Conservation (phyloP, 768 basidiomycete genomes). For the Daedalea quercina region DNA sequence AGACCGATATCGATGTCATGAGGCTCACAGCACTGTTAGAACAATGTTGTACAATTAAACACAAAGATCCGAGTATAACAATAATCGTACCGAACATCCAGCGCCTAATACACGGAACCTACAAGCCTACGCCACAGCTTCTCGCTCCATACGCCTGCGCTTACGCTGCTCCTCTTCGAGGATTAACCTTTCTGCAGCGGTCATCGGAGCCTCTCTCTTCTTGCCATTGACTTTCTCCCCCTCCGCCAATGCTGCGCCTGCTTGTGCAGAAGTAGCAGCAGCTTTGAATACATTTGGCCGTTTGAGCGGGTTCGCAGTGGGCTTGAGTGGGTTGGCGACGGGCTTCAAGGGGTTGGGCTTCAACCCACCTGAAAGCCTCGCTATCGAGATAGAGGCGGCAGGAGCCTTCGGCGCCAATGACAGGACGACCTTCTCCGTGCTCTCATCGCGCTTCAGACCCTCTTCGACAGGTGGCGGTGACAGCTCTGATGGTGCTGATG, state of each 20-base stretch:
- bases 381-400: constrained; percentile 22
- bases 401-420: constrained; percentile 55
- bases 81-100: not conserved
- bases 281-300: constrained; percentile 71
- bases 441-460: constrained; percentile 68
- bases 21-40: not conserved
- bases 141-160: constrained; percentile 65
- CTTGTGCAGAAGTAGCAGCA: constrained; percentile 27
- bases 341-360: constrained; percentile 41
- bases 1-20: not conserved
- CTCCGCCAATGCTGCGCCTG: constrained; percentile 23
- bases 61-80: not conserved
- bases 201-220: constrained; percentile 64
- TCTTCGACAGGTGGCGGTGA: constrained; percentile 36
- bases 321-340: constrained; percentile 53
- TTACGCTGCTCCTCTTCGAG: constrained; percentile 90
- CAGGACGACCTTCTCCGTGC: constrained; percentile 66
- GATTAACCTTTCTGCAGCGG: constrained; percentile 82
- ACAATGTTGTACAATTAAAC: not conserved
- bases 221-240: constrained; percentile 39
- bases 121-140: constrained; percentile 14
- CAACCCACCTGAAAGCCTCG: constrained; percentile 10
- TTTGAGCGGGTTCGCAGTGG: constrained; percentile 56
- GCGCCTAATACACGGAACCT: not conserved
- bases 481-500: constrained; percentile 27